Conservation (phyloP, 768 basidiomycete genomes). For the Lentinula boryana region DNA sequence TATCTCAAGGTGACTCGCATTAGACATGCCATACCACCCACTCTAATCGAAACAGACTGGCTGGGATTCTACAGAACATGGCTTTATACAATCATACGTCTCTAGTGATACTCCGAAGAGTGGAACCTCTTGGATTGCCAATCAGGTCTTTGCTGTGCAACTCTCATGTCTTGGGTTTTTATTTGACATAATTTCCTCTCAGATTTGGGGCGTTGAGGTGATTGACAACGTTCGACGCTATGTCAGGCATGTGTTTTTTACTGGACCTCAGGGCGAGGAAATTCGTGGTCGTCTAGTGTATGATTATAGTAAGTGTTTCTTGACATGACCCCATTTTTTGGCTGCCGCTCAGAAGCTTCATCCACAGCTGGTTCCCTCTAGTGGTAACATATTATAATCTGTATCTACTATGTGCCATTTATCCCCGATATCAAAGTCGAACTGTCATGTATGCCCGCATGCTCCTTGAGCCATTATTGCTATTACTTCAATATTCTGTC, state of each 20-base stretch:
- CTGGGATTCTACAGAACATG: slow-evolving; percentile 38
- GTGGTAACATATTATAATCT: neutral
- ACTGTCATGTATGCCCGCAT: too few species aligned
- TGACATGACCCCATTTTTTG: neutral
- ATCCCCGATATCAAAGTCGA: too few species aligned
- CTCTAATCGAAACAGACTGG: slow-evolving; percentile 16
- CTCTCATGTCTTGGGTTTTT: neutral
- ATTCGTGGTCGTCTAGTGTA: slow-evolving; percentile 56
- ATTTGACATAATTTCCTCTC: neutral
- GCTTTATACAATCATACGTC: slow-evolving; percentile 38
- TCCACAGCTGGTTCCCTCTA: neutral
- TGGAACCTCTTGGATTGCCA: slow-evolving; percentile 50
- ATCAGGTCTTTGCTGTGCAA: slow-evolving; percentile 41
- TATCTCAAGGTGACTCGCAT: slow-evolving; percentile 23
- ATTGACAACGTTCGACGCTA: slow-evolving; percentile 57
- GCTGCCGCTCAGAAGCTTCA: neutral
- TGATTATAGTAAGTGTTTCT: slow-evolving; percentile 51
- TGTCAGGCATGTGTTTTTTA: slow-evolving; percentile 56
- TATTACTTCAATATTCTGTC: too few species aligned
- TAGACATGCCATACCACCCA: neutral
- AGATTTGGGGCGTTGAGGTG: slow-evolving; percentile 62
- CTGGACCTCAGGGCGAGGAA: slow-evolving; percentile 50
- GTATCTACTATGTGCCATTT: too few species aligned
- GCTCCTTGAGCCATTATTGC: too few species aligned
- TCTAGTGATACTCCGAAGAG: slow-evolving; percentile 64